These are phyloP conservation scores for Trichoderma sp. DNA, from an alignment of 2,329 filamentous ascomycete species.

Conservation along the genomic window DNA sequence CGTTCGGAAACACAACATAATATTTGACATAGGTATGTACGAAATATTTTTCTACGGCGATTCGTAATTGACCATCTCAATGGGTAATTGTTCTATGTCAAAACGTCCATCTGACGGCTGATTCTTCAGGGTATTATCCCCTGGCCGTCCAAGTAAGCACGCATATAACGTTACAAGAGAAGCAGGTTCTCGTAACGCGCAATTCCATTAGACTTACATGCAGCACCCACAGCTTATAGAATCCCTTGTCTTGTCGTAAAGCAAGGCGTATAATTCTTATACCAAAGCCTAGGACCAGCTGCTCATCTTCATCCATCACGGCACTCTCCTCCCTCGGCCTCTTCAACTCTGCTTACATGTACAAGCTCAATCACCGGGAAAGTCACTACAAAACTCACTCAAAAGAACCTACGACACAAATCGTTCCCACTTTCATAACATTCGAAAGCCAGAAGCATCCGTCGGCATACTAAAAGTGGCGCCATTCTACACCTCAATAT, in stretches of 20 bases:
- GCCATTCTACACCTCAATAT: neutral
- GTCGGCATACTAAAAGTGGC: neutral
- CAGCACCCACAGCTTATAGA: neutral
- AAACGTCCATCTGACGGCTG: neutral
- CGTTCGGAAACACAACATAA: neutral
- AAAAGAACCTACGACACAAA: neutral
- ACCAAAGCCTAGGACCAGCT: neutral
- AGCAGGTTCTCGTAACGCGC: neutral
- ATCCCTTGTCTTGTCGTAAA: neutral
- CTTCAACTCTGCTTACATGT: neutral
- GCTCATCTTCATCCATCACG: neutral
- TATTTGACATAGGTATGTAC: neutral
- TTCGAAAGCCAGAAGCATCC: neutral
- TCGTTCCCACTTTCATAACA: neutral
- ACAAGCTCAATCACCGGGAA: neutral
- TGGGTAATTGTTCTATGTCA: neutral
- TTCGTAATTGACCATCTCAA: neutral
- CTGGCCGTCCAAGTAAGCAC: neutral
- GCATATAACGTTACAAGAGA: neutral
- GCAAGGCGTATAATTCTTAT: neutral
- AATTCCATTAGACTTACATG: neutral
- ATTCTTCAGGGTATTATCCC: too few species aligned
- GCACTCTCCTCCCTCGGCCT: neutral
- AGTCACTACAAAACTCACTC: neutral
- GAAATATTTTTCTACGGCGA: neutral